phyloP scores from a whole-genome alignment of 441 rosid species.

The Euphorbia schlechtendalii region DNA sequence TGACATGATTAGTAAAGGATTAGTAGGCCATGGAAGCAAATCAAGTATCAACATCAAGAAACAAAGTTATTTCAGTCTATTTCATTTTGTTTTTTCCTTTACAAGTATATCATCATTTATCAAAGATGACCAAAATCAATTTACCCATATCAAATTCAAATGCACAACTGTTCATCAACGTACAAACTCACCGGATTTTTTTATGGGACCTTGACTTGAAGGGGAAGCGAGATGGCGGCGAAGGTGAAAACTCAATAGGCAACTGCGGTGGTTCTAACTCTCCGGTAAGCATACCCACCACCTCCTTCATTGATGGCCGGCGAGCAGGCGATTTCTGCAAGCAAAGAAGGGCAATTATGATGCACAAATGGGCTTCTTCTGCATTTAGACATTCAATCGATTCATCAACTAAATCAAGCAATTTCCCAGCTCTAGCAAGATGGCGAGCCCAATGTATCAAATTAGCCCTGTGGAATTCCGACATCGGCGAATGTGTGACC shows the following conservation, averaged over 20 bases:
- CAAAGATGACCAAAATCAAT: conserved; percentile 15
- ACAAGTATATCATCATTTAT: too few species aligned
- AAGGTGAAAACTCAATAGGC: conserved; percentile 74
- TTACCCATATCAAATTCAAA: too few species aligned
- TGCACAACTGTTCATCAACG: neutral
- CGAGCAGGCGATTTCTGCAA: conserved; percentile 68
- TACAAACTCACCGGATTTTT: conserved; percentile 37
- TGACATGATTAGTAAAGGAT: conserved; percentile 10
- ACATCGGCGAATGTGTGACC: conserved; percentile 60
- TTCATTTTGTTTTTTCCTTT: conserved; percentile 10
- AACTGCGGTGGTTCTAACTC: conserved; percentile 46
- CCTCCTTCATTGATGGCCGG: conserved; percentile 79
- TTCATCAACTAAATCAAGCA: conserved; percentile 71
- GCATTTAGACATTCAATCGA: conserved; percentile 42
- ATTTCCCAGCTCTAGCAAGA: conserved; percentile 64
- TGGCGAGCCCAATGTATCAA: conserved; percentile 82
- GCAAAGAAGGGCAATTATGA: conserved; percentile 74
- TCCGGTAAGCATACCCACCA: conserved; percentile 68
- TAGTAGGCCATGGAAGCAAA: conserved; percentile 13
- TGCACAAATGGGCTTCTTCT: conserved; percentile 71
- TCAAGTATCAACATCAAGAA: conserved; percentile 13
- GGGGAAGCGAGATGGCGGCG: conserved; percentile 58
- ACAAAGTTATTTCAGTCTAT: conserved; percentile 15
- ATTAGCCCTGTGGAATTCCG: conserved; percentile 80
- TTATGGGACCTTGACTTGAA: conserved; percentile 52